Evolutionary conservation across 1,284 basidiomycete genomes (phyloP).

Genomic region (Tylopilus microsporus): DNA sequence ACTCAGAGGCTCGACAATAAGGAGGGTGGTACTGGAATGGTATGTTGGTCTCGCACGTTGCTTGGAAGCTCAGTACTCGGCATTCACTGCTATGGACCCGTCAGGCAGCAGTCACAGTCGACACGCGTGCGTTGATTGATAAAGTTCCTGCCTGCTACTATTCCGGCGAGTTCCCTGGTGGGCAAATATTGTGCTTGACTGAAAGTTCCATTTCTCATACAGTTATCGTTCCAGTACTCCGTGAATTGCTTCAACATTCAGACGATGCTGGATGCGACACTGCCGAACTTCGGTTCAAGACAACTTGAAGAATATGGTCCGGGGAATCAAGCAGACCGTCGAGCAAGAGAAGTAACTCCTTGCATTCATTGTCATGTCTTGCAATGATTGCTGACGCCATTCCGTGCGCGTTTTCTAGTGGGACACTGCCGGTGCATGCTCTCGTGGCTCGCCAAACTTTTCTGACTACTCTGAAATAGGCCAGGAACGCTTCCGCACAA

Average conservation of each 20-base stretch:
- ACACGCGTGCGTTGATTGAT: constrained; percentile 1
- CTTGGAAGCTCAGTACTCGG: not conserved
- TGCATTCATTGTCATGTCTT: not conserved
- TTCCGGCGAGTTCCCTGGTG: constrained; percentile 3
- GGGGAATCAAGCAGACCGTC: too few species aligned
- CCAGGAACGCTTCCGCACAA: constrained; percentile 96
- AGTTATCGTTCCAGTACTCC: constrained; percentile 1
- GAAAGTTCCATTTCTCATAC: not conserved
- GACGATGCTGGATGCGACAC: not conserved
- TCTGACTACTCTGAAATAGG: constrained; percentile 40
- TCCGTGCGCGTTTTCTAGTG: constrained; percentile 47
- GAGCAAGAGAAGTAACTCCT: too few species aligned
- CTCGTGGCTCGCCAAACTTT: not conserved
- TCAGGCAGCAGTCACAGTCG: not conserved
- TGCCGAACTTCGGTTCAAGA: constrained; percentile 4
- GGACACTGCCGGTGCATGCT: constrained; percentile 80
- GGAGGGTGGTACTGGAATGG: not conserved
- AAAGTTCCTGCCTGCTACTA: constrained; percentile 3
- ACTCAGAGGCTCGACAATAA: constrained; percentile 15
- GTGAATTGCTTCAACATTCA: constrained; percentile 5
- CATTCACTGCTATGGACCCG: not conserved
- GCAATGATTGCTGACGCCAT: constrained; percentile 11
- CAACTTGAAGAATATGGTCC: not conserved
- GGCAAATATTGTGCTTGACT: not conserved
- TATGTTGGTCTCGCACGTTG: not conserved